Evolutionary conservation across 805 yeast genomes (phyloP), one percentile per base, ranked within the genome.

Genomic region (Yarrowia sp.): DNA sequence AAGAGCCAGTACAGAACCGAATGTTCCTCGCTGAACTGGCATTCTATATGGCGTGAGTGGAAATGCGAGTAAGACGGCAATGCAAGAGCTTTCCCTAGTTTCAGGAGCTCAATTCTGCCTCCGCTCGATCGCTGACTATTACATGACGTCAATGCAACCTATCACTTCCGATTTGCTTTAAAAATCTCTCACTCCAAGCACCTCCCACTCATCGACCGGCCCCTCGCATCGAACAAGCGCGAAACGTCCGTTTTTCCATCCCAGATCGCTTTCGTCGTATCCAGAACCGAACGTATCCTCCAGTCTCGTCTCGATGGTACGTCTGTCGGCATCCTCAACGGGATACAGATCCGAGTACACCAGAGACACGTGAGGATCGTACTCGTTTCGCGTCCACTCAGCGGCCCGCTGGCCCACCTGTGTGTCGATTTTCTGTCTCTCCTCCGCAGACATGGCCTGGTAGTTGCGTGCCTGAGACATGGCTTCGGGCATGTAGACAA

Each of bases 161-260:
- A 3, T 14, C 13, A 13, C n/a, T 20, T 6, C n/a, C n/a, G 3
- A 44, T 20, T 7, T 19, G n/a, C 34, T 7, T 50, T 67, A 72
- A 5, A 76, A 61, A 60, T 77, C 79, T 36, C 78, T 65, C 47
- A 73, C 72, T 1, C 92, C 94, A 69, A 89, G 78, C 1, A 83
- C 83, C 47, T 82, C 79, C 96, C 96, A 90, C 67, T 87, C 84
- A 55, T 81, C 83, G 7, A 87, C 87, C 5, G 89, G 90, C 0
- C 94, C 94, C 71, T 86, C 89, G 73, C 92, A 88, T 19, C 81
- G 80, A 8, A 90, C 91, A 66, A 90, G 81, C 71, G 87, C 85
- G 30, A 88, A 79, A 9, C 89, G 87, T 1, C 91, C 90, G 9
- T 88, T 85, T 55, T 82, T 83, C 95, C 95, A 90, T 3, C 86